phyloP scores from a whole-genome alignment of 1,284 basidiomycete genomes.

The Naganishia sp. region DNA sequence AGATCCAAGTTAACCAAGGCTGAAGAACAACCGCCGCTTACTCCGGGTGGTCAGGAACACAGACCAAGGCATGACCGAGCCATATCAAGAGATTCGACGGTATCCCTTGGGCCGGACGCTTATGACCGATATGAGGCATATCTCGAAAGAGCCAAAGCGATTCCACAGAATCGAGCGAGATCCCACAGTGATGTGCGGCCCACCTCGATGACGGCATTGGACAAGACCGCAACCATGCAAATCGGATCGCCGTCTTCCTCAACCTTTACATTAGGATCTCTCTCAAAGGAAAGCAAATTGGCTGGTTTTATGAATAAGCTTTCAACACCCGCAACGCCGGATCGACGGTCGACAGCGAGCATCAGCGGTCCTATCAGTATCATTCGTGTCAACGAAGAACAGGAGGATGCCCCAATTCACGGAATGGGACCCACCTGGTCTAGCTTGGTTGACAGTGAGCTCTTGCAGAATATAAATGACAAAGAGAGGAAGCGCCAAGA shows the following conservation, averaged over 20 bases:
- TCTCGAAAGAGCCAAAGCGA: conserved; percentile 55
- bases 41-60: neutral
- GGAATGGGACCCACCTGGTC: conserved; percentile 73
- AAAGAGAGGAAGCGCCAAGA: conserved; percentile 84
- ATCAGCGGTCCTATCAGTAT: conserved; percentile 52
- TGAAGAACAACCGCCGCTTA: neutral
- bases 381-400: conserved; percentile 42
- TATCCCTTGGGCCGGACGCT: conserved; percentile 61
- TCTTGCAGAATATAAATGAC: conserved; percentile 71
- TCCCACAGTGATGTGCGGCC: conserved; percentile 29
- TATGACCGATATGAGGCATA: conserved; percentile 85
- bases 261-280: conserved; percentile 4
- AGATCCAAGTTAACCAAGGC: neutral
- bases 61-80: conserved; percentile 12
- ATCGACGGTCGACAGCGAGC: conserved; percentile 38
- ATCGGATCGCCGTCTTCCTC: conserved; percentile 49
- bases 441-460: conserved; percentile 78
- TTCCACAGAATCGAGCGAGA: conserved; percentile 27
- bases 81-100: conserved; percentile 11
- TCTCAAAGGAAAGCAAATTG: conserved; percentile 22
- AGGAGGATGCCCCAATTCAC: conserved; percentile 47
- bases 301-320: conserved; percentile 33
- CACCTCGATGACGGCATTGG: conserved; percentile 42
- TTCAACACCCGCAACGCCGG: conserved; percentile 38
- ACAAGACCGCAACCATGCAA: conserved; percentile 47